These are phyloP conservation scores for Meripilus lineatus DNA, from an alignment of 1,284 basidiomycete genomes.

Conservation along the genomic window DNA sequence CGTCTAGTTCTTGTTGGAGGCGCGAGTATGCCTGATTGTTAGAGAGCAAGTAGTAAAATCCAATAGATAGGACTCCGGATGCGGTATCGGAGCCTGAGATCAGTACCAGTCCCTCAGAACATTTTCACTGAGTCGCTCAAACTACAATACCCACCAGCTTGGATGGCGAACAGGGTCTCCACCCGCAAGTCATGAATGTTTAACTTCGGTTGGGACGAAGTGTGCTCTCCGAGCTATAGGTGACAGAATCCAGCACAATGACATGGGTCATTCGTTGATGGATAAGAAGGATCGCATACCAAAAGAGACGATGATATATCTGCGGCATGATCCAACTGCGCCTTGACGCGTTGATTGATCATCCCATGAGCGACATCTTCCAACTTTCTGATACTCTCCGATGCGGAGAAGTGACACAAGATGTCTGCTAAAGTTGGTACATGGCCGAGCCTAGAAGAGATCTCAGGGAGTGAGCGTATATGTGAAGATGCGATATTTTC, in stretches of 20 bases:
- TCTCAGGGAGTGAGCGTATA: background rate
- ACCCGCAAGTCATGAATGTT: slow-evolving; percentile 10
- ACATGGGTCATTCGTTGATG: no score
- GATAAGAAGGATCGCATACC: no score
- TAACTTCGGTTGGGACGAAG: slow-evolving; percentile 3
- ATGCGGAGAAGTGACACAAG: slow-evolving; percentile 13
- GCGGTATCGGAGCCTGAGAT: slow-evolving; percentile 19
- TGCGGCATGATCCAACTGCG: no score
- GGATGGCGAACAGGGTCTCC: slow-evolving; percentile 17
- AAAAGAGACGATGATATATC: slow-evolving; percentile 15
- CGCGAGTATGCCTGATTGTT: slow-evolving; percentile 11
- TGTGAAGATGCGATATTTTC: slow-evolving; percentile 3
- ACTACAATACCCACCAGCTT: no score
- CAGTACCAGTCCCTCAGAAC: background rate
- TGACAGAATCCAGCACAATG: background rate
- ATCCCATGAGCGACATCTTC: slow-evolving; percentile 10
- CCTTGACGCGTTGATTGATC: slow-evolving; percentile 1
- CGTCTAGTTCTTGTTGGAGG: slow-evolving; percentile 19
- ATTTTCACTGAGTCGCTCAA: no score
- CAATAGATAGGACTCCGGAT: slow-evolving; percentile 13
- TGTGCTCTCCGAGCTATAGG: slow-evolving; percentile 7
- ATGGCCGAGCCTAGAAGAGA: slow-evolving; percentile 14
- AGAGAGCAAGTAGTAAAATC: slow-evolving; percentile 15
- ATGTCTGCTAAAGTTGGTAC: slow-evolving; percentile 17
- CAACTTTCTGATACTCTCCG: slow-evolving; percentile 5